Evolutionary conservation across 495 filamentous ascomycete genomes (phyloP).

Genomic region (Tuber umbilicatum): DNA sequence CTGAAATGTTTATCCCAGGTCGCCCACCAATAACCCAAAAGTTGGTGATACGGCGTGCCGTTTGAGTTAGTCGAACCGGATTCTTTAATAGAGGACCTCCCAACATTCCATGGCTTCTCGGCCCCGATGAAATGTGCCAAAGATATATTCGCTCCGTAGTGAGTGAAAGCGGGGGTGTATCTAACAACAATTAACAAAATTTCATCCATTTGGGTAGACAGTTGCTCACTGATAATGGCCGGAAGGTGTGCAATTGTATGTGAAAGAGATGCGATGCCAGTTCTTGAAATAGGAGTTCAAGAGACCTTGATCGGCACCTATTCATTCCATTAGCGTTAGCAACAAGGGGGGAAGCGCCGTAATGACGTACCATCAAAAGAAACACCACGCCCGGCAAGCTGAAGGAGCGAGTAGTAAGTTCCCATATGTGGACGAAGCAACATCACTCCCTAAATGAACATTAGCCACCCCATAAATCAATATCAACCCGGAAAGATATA

Average conservation of each 20-base stretch:
- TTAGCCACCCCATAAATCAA: slow-evolving; percentile 19
- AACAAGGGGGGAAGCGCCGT: neutral
- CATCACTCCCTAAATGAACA: slow-evolving; percentile 62
- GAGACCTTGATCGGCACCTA: slow-evolving; percentile 78
- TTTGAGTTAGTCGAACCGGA: slow-evolving; percentile 46
- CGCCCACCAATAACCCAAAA: slow-evolving; percentile 81
- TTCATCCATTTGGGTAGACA: neutral
- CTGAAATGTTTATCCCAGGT: slow-evolving; percentile 71
- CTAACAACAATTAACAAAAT: slow-evolving; percentile 12
- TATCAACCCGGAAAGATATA: slow-evolving; percentile 8
- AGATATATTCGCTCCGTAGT: slow-evolving; percentile 80
- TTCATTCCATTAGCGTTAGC: slow-evolving; percentile 19
- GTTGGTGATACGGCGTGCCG: slow-evolving; percentile 67
- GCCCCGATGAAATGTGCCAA: slow-evolving; percentile 89
- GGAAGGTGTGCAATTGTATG: slow-evolving; percentile 77
- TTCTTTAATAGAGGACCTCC: slow-evolving; percentile 43
- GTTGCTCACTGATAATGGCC: slow-evolving; percentile 35
- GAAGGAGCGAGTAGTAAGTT: slow-evolving; percentile 76
- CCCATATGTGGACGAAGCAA: slow-evolving; percentile 77
- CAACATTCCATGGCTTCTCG: slow-evolving; percentile 80
- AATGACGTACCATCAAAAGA: slow-evolving; percentile 72
- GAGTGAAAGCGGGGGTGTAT: slow-evolving; percentile 69
- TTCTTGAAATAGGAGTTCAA: slow-evolving; percentile 88
- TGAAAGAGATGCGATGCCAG: slow-evolving; percentile 85
- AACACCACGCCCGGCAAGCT: slow-evolving; percentile 74